A percentile compares a stretch with the other conserved stretches of the same genome.
These are phyloP conservation scores for Aspergillus baeticus DNA, from an alignment of 495 filamentous ascomycete species.

Conservation along the genomic window DNA sequence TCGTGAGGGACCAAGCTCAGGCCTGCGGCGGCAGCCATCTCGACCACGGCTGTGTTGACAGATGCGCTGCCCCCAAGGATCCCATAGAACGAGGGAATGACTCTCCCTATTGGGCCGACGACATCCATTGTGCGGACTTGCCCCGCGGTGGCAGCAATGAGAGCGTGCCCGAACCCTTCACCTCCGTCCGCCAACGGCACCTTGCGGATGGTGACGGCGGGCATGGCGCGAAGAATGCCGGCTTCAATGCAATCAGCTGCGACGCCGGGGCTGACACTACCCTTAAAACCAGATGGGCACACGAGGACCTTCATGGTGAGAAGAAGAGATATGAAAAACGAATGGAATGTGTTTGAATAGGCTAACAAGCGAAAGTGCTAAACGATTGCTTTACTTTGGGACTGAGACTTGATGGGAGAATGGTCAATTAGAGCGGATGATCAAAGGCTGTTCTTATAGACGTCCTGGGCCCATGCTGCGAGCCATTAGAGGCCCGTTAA, in stretches of 20 bases:
- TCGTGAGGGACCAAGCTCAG: constrained; percentile 5
- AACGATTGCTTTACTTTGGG: not conserved
- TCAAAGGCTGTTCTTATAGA: not conserved
- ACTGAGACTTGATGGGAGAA: not conserved
- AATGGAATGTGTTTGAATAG: not conserved
- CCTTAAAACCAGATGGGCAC: constrained; percentile 13
- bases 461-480: not conserved
- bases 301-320: constrained; percentile 12
- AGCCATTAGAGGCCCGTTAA: too few species aligned
- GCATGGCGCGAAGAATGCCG: constrained; percentile 12
- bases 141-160: constrained; percentile 3
- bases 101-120: not conserved
- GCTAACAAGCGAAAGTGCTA: not conserved
- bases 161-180: constrained; percentile 8
- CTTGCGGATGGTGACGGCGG: not conserved
- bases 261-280: constrained; percentile 6
- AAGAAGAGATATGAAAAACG: not conserved
- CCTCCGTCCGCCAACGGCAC: constrained; percentile 12
- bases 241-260: constrained; percentile 9
- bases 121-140: not conserved
- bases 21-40: constrained; percentile 12
- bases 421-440: not conserved
- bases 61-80: constrained; percentile 1
- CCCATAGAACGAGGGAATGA: constrained; percentile 9
- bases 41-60: constrained; percentile 10